phyloP scores from a whole-genome alignment of 2,329 filamentous ascomycete genomes.

The Epichloe bromicola region DNA sequence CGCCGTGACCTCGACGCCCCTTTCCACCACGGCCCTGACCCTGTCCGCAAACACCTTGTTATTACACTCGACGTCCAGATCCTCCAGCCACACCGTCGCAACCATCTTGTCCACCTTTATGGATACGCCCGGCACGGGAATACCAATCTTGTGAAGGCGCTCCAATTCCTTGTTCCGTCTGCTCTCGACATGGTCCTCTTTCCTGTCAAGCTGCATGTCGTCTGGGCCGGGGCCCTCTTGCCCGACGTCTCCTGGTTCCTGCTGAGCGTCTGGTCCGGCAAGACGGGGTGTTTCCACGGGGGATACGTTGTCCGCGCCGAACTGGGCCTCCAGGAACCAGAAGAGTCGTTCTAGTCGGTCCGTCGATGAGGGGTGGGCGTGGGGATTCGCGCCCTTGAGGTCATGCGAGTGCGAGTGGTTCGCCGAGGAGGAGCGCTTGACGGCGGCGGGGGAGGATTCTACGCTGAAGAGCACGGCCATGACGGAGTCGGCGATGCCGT shows the following conservation, averaged over 20 bases:
- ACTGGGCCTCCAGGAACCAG: conserved; percentile 95
- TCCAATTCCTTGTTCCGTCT: conserved; percentile 59
- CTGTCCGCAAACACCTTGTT: conserved; percentile 70
- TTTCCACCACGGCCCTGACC: conserved; percentile 78
- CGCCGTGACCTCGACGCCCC: conserved; percentile 76
- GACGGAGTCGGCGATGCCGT: conserved; percentile 93
- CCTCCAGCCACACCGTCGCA: conserved; percentile 85
- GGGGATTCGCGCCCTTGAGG: conserved; percentile 45
- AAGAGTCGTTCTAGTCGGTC: conserved; percentile 76
- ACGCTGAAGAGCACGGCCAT: conserved; percentile 86
- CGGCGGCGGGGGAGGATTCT: conserved; percentile 81
- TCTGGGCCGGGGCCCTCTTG: conserved; percentile 1
- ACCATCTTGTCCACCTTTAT: conserved; percentile 80
- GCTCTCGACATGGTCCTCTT: conserved; percentile 30
- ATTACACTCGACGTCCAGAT: conserved; percentile 75
- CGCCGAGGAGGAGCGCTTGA: conserved; percentile 48
- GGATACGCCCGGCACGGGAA: conserved; percentile 78
- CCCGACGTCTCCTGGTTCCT: not conserved
- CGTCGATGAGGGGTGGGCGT: conserved; percentile 55
- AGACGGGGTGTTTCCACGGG: conserved; percentile 52
- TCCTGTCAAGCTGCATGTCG: conserved; percentile 15
- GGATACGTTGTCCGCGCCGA: conserved; percentile 71
- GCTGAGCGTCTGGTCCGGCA: not conserved
- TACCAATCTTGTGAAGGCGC: conserved; percentile 68
- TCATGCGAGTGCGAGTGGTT: conserved; percentile 26